Percentiles rank a stretch among this genome's conserved stretches.
These are phyloP conservation scores for Cadophora sp. DNA, from an alignment of 2,329 filamentous ascomycete species.

Conservation along the genomic window DNA sequence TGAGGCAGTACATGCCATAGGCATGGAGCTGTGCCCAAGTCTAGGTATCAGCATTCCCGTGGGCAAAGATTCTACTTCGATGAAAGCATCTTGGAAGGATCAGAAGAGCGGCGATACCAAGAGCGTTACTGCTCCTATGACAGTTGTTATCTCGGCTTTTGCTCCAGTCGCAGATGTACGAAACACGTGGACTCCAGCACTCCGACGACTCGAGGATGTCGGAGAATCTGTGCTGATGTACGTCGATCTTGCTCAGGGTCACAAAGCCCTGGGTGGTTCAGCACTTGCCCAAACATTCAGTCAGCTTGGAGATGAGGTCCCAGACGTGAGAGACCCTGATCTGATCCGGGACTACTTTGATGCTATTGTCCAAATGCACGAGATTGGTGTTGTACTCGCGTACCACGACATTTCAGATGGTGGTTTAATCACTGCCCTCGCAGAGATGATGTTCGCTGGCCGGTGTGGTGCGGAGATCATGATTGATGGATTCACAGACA, in stretches of 20 bases:
- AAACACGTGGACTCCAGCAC: slow-evolving; percentile 92
- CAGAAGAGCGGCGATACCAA: slow-evolving; percentile 68
- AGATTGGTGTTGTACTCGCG: slow-evolving; percentile 78
- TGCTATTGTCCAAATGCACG: slow-evolving; percentile 72
- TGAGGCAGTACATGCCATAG: slow-evolving; percentile 91
- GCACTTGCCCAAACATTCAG: slow-evolving; percentile 89
- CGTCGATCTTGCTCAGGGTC: slow-evolving; percentile 85
- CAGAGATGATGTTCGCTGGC: slow-evolving; percentile 98
- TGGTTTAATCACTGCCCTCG: slow-evolving; percentile 86
- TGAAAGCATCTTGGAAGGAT: slow-evolving; percentile 97
- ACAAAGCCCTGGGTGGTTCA: slow-evolving; percentile 85
- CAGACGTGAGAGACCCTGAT: slow-evolving; percentile 84
- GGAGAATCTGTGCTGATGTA: slow-evolving; percentile 89
- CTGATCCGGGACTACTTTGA: slow-evolving; percentile 91
- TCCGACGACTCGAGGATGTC: slow-evolving; percentile 83
- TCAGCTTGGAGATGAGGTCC: slow-evolving; percentile 82
- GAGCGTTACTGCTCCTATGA: slow-evolving; percentile 91
- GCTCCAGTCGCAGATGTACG: slow-evolving; percentile 81
- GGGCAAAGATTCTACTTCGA: slow-evolving; percentile 97
- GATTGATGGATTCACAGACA: slow-evolving; percentile 74
- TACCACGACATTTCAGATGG: slow-evolving; percentile 97
- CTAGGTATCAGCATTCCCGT: slow-evolving; percentile 95
- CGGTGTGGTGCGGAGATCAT: slow-evolving; percentile 87
- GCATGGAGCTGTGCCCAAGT: slow-evolving; percentile 88
- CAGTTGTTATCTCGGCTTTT: slow-evolving; percentile 90